Base-by-base conservation (phyloP, 2,329 filamentous ascomycete genomes). In the Trichoderma koningiopsis region DNA sequence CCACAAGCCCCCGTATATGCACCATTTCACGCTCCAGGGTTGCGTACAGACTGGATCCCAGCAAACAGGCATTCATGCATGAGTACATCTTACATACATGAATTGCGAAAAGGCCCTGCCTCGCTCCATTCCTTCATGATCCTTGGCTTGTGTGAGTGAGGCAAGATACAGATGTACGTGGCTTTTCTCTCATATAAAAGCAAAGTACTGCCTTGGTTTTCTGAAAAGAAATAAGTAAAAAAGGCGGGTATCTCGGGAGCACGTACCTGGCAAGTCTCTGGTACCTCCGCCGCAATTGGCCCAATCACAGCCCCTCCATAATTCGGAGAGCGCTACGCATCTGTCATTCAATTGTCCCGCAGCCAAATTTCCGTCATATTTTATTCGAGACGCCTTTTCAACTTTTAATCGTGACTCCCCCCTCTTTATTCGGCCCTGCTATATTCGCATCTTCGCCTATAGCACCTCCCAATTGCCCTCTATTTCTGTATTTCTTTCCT, bases 281-380 rank as follows among this genome's bases (percentile, higher is more conserved):
- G 24, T 40, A 47, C 55, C 11, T 27, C n/a, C 4, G 31, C 57
- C 37, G 19, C 33, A 19, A 35, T 31, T 60, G 58, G 58, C n/a
- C 68, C 69, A 70, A 70, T 70, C 69, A 70, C 52, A 62, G 64
- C 53, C 27, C 40, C 66, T 33, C 66, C 69, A 69, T 43, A 33
- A 14, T 49, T 70, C 66, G 69, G 69, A 70, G 65, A 64, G n/a
- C 40, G 24, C 59, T 31, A 63, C 69, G 52, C 65, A 49, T 65
- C 62, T 65, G 62, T 57, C 62, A 65, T 59, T 61, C 57, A 57
- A n/a, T 63, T 58, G 55, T 66, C 43, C 35, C 52, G 55, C 55
- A 53, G 49, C 52, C 55, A 58, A 59, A 68, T 60, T 53, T 60
- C 64, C 55, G 64, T 43, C 64, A 62, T 70, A 33, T 52, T 65